Conservation (phyloP, 2,329 filamentous ascomycete species). For the Sclerotinia nivalis region DNA sequence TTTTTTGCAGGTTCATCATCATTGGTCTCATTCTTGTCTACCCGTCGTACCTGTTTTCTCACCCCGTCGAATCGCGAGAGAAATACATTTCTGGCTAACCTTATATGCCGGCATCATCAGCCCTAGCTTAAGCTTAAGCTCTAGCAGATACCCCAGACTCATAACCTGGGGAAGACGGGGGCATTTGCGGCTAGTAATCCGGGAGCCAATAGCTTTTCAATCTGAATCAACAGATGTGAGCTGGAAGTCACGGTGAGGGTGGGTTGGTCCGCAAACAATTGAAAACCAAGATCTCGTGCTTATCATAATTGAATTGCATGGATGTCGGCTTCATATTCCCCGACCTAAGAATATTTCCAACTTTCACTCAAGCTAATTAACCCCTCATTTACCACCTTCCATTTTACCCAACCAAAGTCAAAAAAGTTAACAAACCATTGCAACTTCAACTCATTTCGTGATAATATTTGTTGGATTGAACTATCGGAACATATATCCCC, state of each 20-base stretch:
- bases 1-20: background rate
- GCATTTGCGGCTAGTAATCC: background rate
- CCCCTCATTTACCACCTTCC: background rate
- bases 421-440: background rate
- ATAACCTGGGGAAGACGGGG: background rate
- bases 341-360: conserved; percentile 1
- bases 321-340: conserved; percentile 11
- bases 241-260: background rate
- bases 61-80: background rate
- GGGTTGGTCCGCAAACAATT: background rate
- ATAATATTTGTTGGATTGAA: background rate
- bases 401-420: background rate
- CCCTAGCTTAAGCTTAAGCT: background rate
- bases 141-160: background rate
- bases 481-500: conserved; percentile 19
- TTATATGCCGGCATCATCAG: background rate
- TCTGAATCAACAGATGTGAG: background rate
- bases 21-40: background rate
- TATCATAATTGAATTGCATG: background rate
- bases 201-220: background rate
- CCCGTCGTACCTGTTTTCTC: background rate
- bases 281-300: background rate
- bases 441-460: background rate
- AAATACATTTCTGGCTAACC: background rate
- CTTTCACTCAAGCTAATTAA: background rate